These are phyloP conservation scores for Cymbopogon flexuosus DNA, from an alignment of 202 grass and related monocot genomes.

Conservation along the genomic window DNA sequence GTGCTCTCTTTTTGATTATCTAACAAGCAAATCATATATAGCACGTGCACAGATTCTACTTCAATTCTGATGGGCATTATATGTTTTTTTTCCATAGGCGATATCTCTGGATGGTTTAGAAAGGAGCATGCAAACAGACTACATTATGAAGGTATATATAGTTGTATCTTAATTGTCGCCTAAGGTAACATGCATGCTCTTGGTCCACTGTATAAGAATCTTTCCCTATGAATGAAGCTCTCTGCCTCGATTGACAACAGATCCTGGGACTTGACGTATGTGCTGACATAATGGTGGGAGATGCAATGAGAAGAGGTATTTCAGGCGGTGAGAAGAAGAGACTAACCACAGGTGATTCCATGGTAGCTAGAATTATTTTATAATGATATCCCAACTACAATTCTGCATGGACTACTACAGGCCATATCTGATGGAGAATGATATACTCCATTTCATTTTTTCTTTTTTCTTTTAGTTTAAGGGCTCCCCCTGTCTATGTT, in stretches of 20 bases:
- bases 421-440: not conserved
- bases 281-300: slow-evolving; percentile 58
- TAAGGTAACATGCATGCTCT: not conserved
- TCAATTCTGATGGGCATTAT: not conserved
- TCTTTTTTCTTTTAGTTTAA: not conserved
- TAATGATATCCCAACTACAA: not conserved
- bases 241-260: slow-evolving; percentile 37
- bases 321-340: slow-evolving; percentile 90
- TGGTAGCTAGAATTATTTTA: not conserved
- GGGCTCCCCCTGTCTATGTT: not conserved
- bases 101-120: slow-evolving; percentile 71
- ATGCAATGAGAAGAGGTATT: slow-evolving; percentile 91
- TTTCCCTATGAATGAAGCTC: not conserved
- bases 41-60: not conserved
- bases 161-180: not conserved
- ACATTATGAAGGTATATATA: slow-evolving; percentile 64
- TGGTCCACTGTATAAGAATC: not conserved
- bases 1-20: not conserved
- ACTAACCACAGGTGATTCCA: slow-evolving; percentile 68
- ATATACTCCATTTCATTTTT: not conserved
- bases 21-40: not conserved
- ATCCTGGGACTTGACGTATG: slow-evolving; percentile 87
- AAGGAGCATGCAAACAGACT: slow-evolving; percentile 82
- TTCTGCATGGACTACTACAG: not conserved
- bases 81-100: slow-evolving; percentile 38